Percentiles rank a stretch among this genome's conserved stretches.
Conservation (phyloP, 1,139 yeast species). For the Casaregolazyma lundiana region DNA sequence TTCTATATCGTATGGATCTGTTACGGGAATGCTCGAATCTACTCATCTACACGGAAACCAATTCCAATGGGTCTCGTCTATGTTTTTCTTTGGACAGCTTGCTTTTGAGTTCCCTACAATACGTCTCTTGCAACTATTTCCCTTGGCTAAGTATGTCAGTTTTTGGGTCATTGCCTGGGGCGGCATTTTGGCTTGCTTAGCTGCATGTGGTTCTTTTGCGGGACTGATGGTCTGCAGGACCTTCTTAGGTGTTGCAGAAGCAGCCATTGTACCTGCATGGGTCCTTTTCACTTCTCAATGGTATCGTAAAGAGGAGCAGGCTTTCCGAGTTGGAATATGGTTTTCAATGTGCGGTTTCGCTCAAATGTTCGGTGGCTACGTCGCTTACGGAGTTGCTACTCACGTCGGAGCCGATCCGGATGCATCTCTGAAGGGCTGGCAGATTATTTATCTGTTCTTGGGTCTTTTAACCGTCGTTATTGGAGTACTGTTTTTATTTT, state of each 20-base stretch:
- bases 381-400: slow-evolving; percentile 41
- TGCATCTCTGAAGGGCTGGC: slow-evolving; percentile 44
- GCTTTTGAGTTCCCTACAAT: slow-evolving; percentile 53
- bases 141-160: slow-evolving; percentile 50
- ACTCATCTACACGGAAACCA: slow-evolving; percentile 36
- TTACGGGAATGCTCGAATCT: slow-evolving; percentile 49
- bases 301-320: slow-evolving; percentile 49
- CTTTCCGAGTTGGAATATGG: slow-evolving; percentile 36
- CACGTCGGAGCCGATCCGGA: slow-evolving; percentile 31
- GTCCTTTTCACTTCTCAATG: slow-evolving; percentile 52
- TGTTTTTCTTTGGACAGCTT: slow-evolving; percentile 51
- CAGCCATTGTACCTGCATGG: slow-evolving; percentile 50
- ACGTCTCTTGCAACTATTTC: slow-evolving; percentile 47
- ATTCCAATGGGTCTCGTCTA: slow-evolving; percentile 55
- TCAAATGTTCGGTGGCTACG: slow-evolving; percentile 34
- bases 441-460: slow-evolving; percentile 45
- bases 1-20: slow-evolving; percentile 56
- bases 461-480: slow-evolving; percentile 35
- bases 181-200: slow-evolving; percentile 41
- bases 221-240: slow-evolving; percentile 47
- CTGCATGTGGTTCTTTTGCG: slow-evolving; percentile 47
- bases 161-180: slow-evolving; percentile 49
- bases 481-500: slow-evolving; percentile 43
- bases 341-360: slow-evolving; percentile 26
- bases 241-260: slow-evolving; percentile 53